Evolutionary conservation across 495 filamentous ascomycete genomes (phyloP), one percentile per base, ranked within the genome.

Genomic region (Cercophora newfieldiana): DNA sequence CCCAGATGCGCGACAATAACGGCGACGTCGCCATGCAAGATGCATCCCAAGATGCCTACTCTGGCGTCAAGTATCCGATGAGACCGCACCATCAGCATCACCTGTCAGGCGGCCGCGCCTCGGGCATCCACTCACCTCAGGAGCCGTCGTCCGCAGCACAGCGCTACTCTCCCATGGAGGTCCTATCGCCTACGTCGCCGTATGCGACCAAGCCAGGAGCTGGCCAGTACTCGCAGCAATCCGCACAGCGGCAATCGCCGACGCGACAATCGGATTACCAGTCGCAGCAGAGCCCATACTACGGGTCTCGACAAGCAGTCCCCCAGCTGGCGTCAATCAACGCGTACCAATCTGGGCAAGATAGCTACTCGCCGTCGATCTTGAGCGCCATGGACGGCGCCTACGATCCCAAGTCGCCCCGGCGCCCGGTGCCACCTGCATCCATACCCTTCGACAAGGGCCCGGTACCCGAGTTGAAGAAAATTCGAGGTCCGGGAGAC

Each of bases 141-240:
- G 91, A 94, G 67, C 90, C 91, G 64, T 92, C 91, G 25, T 83
- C 90, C 37, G 91, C 93, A 51, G 92, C 93, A 55, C 91, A 94
- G 72, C 86, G 94, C 72, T 97, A 99, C 77, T 97, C 94, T 14
- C 95, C 94, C 58, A 96, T 96, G 93, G 94, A 96, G 71, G 86
- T 88, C 6, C 79, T 94, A 25, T 82, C 82, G 60, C 85, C 82
- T 33, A 82, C 81, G 31, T 86, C 83, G 21, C 81, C 83, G 10
- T 85, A 85, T 71, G 69, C 74, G 56, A 65, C 76, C 54, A 79
- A 83, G 72, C 66, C 75, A 59, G 64, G 68, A 61, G 74, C 71
- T 72, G 66, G 68, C 67, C 82, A 83, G 59, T 85, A 78, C 65
- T 63, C 77, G 48, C 71, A 77, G 65, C 71, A 76, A 16, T 72